A percentile compares a stretch with the other conserved stretches of the same genome.
These are phyloP conservation scores for Yamadazyma mexicana DNA, from an alignment of 1,139 yeast species.

Conservation along the genomic window DNA sequence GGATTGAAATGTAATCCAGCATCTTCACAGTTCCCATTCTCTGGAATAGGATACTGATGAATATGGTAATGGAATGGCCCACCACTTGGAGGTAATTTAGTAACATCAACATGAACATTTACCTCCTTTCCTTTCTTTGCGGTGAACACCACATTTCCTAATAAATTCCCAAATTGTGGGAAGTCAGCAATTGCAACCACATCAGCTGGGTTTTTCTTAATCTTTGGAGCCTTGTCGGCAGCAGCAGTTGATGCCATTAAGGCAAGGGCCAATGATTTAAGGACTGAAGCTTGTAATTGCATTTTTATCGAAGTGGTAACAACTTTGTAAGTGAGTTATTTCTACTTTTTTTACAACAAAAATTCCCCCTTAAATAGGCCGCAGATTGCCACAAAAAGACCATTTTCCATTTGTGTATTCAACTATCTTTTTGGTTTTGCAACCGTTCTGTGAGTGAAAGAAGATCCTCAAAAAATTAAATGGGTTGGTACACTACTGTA, in stretches of 20 bases:
- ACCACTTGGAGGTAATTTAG: slow-evolving; percentile 55
- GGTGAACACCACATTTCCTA: slow-evolving; percentile 53
- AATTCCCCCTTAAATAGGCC: background rate
- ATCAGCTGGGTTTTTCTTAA: slow-evolving; percentile 42
- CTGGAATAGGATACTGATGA: slow-evolving; percentile 49
- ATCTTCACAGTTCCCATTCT: slow-evolving; percentile 45
- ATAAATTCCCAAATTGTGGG: slow-evolving; percentile 44
- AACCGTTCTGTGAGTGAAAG: too few relatives aligned
- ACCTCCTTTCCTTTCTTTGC: slow-evolving; percentile 47
- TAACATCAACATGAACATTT: slow-evolving; percentile 59
- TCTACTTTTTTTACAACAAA: background rate
- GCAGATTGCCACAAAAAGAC: slow-evolving; percentile 6
- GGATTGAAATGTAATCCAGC: slow-evolving; percentile 58
- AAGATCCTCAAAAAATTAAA: too few relatives aligned
- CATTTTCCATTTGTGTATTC: too few relatives aligned
- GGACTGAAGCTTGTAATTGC: slow-evolving; percentile 2
- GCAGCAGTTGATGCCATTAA: background rate
- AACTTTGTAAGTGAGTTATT: background rate
- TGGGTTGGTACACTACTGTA: background rate
- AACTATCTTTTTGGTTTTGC: too few relatives aligned
- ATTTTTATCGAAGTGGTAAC: background rate
- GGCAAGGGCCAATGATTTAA: background rate
- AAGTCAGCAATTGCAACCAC: slow-evolving; percentile 59
- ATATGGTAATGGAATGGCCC: slow-evolving; percentile 63
- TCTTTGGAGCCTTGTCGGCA: slow-evolving; percentile 30